Evolutionary conservation across 805 yeast species (phyloP), one percentile per base, ranked within the genome.

Genomic region (Metschnikowia gelsemii): DNA sequence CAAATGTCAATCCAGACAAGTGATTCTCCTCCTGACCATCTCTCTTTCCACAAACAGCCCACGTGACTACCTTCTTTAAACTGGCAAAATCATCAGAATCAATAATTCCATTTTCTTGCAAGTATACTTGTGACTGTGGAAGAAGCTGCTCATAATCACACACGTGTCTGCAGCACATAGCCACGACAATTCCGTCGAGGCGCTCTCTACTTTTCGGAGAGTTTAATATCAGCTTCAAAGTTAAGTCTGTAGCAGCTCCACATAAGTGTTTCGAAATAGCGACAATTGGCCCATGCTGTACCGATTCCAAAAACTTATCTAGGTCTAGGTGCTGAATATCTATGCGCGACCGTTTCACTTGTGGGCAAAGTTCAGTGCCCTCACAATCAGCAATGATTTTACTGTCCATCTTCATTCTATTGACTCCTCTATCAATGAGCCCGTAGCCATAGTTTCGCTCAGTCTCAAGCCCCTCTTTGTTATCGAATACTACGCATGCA

Each of bases 141-240:
- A 85, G 59, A 12, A 84, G 66, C 42, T 75, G 70, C n/a, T 71
- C 63, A 46, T 78, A 81, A 29, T 74, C 63, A 54, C 97, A 90
- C 16, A 82, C 81, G 56, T 89, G 97, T 41, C 97, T 73, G 61
- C 97, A 89, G 58, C 97, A 89, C 87, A 90, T 83, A 19, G 97
- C 97, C 23, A 89, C 87, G 21, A 86, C 63, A 47, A 85, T 62
- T 0, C 93, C 95, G 3, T 62, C 59, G 35, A 79, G 65, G 28
- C 41, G 40, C 8, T 18, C 13, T 7, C 25, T 32, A n/a, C 44
- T 43, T 8, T 39, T 38, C 5, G 19, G 32, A 0, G 70, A 57
- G 44, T 75, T 74, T 33, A 72, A 46, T 2, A 88, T 58, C 62
- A 88, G 83, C 50, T 79, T 71, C 19, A 90, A 61, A 0, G 96